Base-by-base conservation (phyloP, 257 asterid genomes). In the Solanum gracilifrons region DNA sequence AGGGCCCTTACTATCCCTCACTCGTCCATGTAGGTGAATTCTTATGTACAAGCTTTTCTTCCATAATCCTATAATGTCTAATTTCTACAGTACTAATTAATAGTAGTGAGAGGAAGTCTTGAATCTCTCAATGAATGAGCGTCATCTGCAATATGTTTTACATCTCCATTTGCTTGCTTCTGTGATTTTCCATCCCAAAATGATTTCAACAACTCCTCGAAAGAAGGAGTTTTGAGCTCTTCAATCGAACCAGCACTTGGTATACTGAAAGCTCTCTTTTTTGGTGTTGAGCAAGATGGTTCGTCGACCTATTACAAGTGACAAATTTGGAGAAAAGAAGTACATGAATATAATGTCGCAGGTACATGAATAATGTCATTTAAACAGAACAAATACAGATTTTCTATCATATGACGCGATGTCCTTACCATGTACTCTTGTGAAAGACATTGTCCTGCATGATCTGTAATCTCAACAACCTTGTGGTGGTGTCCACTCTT, bases 241-340 rank as follows among this genome's bases (percentile, higher is more conserved):
- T 97, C 99, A 80, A 95, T 96, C 43, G 97, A 92, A 87, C 90
- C 93, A 46, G 91, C 83, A 89, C 95, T 95, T 23, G 98, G 98
- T 72, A 94, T 95, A 86, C 90, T 92, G 88, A 93, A 92, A 4
- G 92, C 89, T 84, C 99, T 91, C 89, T 91, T 95, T 62, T 89
- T 92, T 11, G 98, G 99, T 1, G 99, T 95, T 16, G 97, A 95
- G 91, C 98, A 92, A 39, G 99, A 93, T 88, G 98, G 99, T 91
- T 94, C 92, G 90, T 97, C 99, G 60, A 97, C 98, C 99, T 97
- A 88, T 62, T 29, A 60, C 23, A 82, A 48, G 46, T 48, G 71
- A 80, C 6, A 80, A 31, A 82, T 82, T 51, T 46, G 85, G 43
- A 46, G 16, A 79, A 43, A 76, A 41, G 13, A 76, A 41, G 33